Evolutionary conservation across 371 early-diverging fungal genomes (phyloP).

Genomic region (Encephalitozoon cuniculi): DNA sequence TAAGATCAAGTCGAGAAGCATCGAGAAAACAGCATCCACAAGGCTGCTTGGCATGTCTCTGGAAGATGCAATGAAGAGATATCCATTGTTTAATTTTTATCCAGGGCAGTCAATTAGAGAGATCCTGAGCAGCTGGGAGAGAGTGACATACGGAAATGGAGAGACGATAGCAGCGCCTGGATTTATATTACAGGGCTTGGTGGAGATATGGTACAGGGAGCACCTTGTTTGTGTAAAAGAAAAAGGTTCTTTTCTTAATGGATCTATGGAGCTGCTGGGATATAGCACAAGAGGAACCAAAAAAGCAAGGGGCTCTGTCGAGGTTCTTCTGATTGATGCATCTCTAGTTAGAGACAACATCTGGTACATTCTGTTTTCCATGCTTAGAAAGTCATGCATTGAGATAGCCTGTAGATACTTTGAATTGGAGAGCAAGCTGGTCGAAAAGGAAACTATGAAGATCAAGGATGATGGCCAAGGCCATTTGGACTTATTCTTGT

Average conservation of each 20-base stretch:
- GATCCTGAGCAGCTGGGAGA: not conserved
- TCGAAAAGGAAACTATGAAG: not conserved
- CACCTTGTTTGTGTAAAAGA: conserved; percentile 9
- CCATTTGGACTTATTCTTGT: not conserved
- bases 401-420: not conserved
- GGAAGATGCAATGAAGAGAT: not conserved
- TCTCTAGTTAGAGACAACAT: not conserved
- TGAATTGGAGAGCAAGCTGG: not conserved
- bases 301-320: not conserved
- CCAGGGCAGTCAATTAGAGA: not conserved
- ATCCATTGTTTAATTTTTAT: not conserved
- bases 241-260: conserved; percentile 5
- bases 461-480: not conserved
- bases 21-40: not conserved
- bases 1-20: not conserved
- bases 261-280: not conserved
- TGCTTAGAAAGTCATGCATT: conserved; percentile 7
- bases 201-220: not conserved
- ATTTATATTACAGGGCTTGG: not conserved
- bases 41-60: not conserved
- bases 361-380: not conserved
- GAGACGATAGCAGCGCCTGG: not conserved
- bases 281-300: not conserved
- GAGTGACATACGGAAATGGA: not conserved
- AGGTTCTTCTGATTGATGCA: not conserved